Evolutionary conservation across 2,329 filamentous ascomycete species (phyloP).

Genomic region (Beauveria medogensis): DNA sequence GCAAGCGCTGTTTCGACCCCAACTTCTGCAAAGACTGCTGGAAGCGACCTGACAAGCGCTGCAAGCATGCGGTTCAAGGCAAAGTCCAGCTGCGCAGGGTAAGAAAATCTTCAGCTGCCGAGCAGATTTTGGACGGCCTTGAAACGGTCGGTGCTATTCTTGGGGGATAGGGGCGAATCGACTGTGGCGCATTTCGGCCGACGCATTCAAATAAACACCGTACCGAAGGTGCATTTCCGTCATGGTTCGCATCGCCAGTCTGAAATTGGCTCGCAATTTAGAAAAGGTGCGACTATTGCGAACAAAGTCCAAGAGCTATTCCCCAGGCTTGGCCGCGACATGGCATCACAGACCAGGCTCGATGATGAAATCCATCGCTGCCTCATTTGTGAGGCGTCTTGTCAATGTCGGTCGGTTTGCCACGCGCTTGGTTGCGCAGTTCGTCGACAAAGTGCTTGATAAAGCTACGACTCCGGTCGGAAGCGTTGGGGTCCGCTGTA

Average conservation of each 20-base stretch:
- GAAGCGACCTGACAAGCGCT: constrained; percentile 13
- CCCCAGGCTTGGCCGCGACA: no score
- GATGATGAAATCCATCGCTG: background rate
- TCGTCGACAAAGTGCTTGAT: constrained; percentile 42
- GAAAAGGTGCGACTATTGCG: no score
- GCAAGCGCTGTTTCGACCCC: constrained; percentile 15
- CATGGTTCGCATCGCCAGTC: no score
- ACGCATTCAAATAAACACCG: no score
- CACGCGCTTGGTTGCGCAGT: constrained; percentile 40
- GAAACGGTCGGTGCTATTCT: background rate
- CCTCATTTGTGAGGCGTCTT: constrained; percentile 21
- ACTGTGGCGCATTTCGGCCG: no score
- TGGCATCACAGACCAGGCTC: background rate
- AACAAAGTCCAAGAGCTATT: no score
- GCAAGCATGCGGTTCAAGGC: constrained; percentile 13
- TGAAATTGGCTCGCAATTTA: no score
- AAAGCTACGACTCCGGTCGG: constrained; percentile 25
- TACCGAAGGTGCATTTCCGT: no score
- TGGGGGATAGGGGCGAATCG: background rate
- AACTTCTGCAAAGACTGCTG: constrained; percentile 16
- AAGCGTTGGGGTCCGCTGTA: constrained; percentile 26
- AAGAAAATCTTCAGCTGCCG: background rate
- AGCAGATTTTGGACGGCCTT: constrained; percentile 7
- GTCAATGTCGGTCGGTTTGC: constrained; percentile 32
- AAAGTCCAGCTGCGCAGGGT: constrained; percentile 15